A percentile compares a stretch with the other conserved stretches of the same genome.
phyloP scores from a whole-genome alignment of 495 filamentous ascomycete genomes.

The Penicillium odoratum region DNA sequence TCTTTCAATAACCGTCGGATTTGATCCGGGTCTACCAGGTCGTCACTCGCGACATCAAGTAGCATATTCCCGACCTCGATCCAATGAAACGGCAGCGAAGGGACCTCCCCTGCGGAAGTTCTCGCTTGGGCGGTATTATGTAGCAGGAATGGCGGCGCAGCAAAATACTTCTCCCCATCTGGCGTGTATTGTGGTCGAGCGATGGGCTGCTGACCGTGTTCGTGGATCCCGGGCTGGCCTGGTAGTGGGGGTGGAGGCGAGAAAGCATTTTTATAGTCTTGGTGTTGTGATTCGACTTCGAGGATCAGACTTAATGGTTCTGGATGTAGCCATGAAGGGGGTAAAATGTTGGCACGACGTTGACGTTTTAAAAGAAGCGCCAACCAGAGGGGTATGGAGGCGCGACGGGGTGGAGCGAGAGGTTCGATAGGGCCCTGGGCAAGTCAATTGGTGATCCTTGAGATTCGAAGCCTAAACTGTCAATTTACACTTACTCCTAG shows the following conservation, averaged over 20 bases:
- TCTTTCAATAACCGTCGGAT: constrained; percentile 77
- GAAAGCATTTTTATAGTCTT: constrained; percentile 61
- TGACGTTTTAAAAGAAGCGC: constrained; percentile 97
- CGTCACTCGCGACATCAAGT: constrained; percentile 80
- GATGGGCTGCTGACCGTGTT: constrained; percentile 31
- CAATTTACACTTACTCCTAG: constrained; percentile 66
- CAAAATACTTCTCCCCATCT: constrained; percentile 43
- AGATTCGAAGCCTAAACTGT: background rate
- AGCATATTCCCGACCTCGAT: constrained; percentile 83
- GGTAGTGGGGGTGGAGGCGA: constrained; percentile 70
- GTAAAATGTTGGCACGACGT: constrained; percentile 87
- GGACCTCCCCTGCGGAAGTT: constrained; percentile 30
- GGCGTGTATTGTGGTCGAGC: constrained; percentile 40
- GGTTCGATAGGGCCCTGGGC: constrained; percentile 71
- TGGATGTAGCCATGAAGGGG: constrained; percentile 83
- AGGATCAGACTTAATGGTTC: constrained; percentile 72
- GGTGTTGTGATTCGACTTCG: constrained; percentile 69
- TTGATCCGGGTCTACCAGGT: constrained; percentile 72
- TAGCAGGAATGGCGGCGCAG: constrained; percentile 43
- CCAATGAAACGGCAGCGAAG: constrained; percentile 90
- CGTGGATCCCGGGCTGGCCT: constrained; percentile 35
- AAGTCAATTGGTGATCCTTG: constrained; percentile 15
- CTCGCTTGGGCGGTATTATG: constrained; percentile 41
- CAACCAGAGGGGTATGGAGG: constrained; percentile 87
- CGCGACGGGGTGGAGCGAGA: constrained; percentile 78